phyloP scores from a whole-genome alignment of 805 yeast genomes.

The Debaryomyces hansenii region DNA sequence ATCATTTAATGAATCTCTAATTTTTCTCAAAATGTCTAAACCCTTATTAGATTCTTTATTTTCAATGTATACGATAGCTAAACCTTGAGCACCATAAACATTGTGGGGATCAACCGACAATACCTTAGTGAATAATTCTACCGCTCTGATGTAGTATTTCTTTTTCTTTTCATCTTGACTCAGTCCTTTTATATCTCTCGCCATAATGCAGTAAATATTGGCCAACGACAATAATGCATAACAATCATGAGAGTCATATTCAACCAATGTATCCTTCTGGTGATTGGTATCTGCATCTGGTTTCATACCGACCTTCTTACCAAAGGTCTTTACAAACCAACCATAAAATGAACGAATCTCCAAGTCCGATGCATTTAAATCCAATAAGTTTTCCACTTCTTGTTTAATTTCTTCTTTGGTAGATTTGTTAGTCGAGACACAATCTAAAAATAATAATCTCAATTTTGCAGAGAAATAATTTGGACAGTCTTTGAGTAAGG shows the following conservation, averaged over 20 bases:
- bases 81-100: conserved; percentile 96
- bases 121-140: conserved; percentile 87
- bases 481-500: conserved; percentile 61
- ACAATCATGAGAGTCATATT: conserved; percentile 81
- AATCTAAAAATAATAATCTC: conserved; percentile 63
- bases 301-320: conserved; percentile 48
- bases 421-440: conserved; percentile 39
- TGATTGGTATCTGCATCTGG: conserved; percentile 70
- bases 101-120: conserved; percentile 78
- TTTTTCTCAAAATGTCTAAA: conserved; percentile 80
- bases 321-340: conserved; percentile 74
- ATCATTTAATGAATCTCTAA: conserved; percentile 86
- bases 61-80: conserved; percentile 91
- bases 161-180: conserved; percentile 54
- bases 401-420: conserved; percentile 47
- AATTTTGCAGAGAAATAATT: conserved; percentile 73
- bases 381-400: conserved; percentile 57
- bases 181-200: conserved; percentile 63
- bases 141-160: conserved; percentile 83
- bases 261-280: conserved; percentile 80
- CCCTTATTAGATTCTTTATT: conserved; percentile 74
- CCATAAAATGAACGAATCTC: conserved; percentile 91
- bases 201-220: conserved; percentile 79
- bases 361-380: conserved; percentile 56
- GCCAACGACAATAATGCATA: conserved; percentile 90